Evolutionary conservation across 495 filamentous ascomycete genomes (phyloP), one percentile per base, ranked within the genome.

Genomic region (Penicillium samsonianum): DNA sequence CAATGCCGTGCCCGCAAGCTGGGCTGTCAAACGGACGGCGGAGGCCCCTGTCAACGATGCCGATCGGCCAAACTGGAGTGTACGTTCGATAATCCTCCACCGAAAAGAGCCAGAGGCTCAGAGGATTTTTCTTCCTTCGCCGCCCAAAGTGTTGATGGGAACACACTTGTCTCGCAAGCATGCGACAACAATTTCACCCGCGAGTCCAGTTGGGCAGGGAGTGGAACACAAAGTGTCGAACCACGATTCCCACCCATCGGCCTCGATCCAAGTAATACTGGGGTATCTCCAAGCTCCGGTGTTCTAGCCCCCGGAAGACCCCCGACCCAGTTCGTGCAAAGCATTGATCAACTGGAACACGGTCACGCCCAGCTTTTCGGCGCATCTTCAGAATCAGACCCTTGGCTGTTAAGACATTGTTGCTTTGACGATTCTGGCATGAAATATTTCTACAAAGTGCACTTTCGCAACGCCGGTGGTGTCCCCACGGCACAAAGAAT

Each of bases 391-490:
- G 72, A 75, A 43, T 75, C 72, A 16, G 72, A 73, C 43, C 72
- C 72, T 1, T 75, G 71, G 65, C 63, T 75, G 2, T 61, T 75
- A 3, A 55, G 72, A 14, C 72, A 75, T 53, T 75, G 70, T 49
- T 67, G 61, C 19, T 75, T 72, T 35, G 72, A 75, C 37, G 70
- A 73, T 33, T 62, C 63, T 30, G 72, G 72, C 6, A 67, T 73
- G 52, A 67, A 67, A 9, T 58, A 60, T 37, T 70, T 75, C 22
- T 67, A 75, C 47, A 67, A 69, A 38, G 66, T 73, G 0, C 70
- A 73, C 31, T 72, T 70, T 52, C 68, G 72, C 17, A 73, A 75
- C 47, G 72, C 69, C 3, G 72, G 72, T 9, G 72, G 72, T 3
- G 72, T 75, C 9, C 72, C 72, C 1, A 67, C 65, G 2, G 58